Evolutionary conservation across 2,329 filamentous ascomycete genomes (phyloP).

Genomic region (Ceratocystis lukuohia): DNA sequence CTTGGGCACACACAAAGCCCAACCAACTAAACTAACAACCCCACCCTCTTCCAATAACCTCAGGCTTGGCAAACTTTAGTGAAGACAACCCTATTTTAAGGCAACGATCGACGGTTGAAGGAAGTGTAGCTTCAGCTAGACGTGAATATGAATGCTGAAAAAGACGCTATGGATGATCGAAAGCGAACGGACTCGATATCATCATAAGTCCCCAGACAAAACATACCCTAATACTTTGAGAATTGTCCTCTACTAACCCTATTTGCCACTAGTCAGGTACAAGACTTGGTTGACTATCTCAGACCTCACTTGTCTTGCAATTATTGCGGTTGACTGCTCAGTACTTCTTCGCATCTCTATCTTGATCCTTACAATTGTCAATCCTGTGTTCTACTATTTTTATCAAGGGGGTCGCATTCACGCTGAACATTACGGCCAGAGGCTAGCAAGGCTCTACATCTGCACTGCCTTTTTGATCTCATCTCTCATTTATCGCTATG

Average conservation of each 20-base stretch:
- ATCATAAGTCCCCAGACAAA: neutral
- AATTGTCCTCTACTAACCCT: neutral
- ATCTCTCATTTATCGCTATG: neutral
- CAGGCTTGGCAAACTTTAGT: neutral
- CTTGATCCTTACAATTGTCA: neutral
- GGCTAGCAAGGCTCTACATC: no score
- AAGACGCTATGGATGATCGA: neutral
- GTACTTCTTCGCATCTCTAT: neutral
- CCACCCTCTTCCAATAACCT: neutral
- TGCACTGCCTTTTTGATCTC: conserved; percentile 6
- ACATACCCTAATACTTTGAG: neutral
- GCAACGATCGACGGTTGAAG: conserved; percentile 4
- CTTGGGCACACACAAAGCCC: neutral
- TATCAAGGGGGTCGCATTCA: neutral
- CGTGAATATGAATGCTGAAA: neutral
- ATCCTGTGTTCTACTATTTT: neutral
- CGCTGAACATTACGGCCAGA: no score
- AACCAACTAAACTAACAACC: neutral
- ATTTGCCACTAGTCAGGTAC: neutral
- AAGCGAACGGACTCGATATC: no score
- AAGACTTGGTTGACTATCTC: neutral
- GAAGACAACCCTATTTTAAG: neutral
- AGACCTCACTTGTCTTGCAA: neutral
- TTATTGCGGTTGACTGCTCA: neutral
- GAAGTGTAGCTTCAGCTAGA: conserved; percentile 4